These are phyloP conservation scores for Botryotinia calthae DNA, from an alignment of 2,329 filamentous ascomycete species.

Conservation along the genomic window DNA sequence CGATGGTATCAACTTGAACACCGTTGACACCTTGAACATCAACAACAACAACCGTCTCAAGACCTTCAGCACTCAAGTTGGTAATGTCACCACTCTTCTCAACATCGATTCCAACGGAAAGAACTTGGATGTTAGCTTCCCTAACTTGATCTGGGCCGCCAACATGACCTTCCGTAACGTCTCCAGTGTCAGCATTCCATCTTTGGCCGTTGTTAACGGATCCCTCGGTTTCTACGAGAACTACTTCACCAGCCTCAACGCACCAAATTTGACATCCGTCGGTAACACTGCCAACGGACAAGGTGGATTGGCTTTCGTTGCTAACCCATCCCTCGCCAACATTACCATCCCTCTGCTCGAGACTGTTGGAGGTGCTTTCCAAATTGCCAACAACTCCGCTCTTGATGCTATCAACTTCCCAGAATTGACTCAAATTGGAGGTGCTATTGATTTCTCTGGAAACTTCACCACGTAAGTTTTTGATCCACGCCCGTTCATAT, in stretches of 20 bases:
- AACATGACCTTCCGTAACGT: slow-evolving; percentile 84
- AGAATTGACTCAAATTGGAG: slow-evolving; percentile 65
- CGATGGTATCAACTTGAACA: slow-evolving; percentile 74
- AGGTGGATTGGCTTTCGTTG: slow-evolving; percentile 61
- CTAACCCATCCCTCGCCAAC: slow-evolving; percentile 65
- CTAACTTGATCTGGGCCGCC: slow-evolving; percentile 73
- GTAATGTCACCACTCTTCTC: slow-evolving; percentile 68
- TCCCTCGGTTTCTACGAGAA: slow-evolving; percentile 82
- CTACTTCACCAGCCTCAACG: slow-evolving; percentile 59
- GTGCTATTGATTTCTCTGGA: slow-evolving; percentile 82
- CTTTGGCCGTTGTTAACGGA: slow-evolving; percentile 69
- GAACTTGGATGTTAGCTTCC: slow-evolving; percentile 67
- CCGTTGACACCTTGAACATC: slow-evolving; percentile 72
- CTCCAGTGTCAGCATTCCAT: slow-evolving; percentile 69
- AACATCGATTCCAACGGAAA: slow-evolving; percentile 78
- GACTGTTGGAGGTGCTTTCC: slow-evolving; percentile 73
- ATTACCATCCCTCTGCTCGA: slow-evolving; percentile 69
- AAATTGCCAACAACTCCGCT: slow-evolving; percentile 85
- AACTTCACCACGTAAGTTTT: slow-evolving; percentile 74
- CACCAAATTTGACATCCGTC: slow-evolving; percentile 69
- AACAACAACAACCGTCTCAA: slow-evolving; percentile 86
- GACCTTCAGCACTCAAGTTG: slow-evolving; percentile 72
- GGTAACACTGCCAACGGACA: slow-evolving; percentile 40
- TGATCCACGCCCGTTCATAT: background rate
- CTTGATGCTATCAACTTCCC: slow-evolving; percentile 61